These are phyloP conservation scores for Alternaria angustiovoidea DNA, from an alignment of 2,329 filamentous ascomycete species.

Conservation along the genomic window DNA sequence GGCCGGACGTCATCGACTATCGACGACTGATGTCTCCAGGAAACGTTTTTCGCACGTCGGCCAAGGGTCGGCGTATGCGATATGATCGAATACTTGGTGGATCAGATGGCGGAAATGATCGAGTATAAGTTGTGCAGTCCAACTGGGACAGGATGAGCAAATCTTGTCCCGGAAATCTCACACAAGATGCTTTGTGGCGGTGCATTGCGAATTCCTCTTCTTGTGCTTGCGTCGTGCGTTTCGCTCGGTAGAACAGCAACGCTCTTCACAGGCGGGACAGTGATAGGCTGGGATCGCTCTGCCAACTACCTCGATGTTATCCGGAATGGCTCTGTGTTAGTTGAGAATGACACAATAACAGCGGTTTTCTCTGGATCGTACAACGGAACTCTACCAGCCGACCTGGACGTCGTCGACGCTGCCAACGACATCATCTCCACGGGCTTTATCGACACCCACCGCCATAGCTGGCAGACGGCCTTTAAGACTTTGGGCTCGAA, in stretches of 20 bases:
- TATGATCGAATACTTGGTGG: background rate
- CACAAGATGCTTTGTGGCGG: slow-evolving; percentile 2
- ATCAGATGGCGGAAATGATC: background rate
- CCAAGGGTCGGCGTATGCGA: slow-evolving; percentile 1
- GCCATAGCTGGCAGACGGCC: slow-evolving; percentile 60
- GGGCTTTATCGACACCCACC: slow-evolving; percentile 66
- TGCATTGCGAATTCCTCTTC: background rate
- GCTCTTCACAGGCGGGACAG: slow-evolving; percentile 44
- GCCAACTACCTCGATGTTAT: slow-evolving; percentile 49
- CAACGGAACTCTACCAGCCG: slow-evolving; percentile 27
- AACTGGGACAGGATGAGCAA: background rate
- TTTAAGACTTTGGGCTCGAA: slow-evolving; percentile 64
- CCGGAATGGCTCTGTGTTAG: slow-evolving; percentile 53
- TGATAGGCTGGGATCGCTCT: slow-evolving; percentile 54
- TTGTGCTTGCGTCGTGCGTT: slow-evolving; percentile 7
- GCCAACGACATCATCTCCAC: slow-evolving; percentile 61
- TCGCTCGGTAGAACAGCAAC: slow-evolving; percentile 7
- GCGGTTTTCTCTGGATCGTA: slow-evolving; percentile 13
- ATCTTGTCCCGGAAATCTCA: background rate
- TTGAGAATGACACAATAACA: slow-evolving; percentile 51
- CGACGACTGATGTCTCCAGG: background rate
- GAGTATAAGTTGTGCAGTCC: slow-evolving; percentile 8
- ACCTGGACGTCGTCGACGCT: slow-evolving; percentile 54
- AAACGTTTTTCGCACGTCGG: background rate
- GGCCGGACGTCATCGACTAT: slow-evolving; percentile 10